These are phyloP conservation scores for Papiliotrema flavescens DNA, from an alignment of 1,284 basidiomycete species.

Conservation along the genomic window DNA sequence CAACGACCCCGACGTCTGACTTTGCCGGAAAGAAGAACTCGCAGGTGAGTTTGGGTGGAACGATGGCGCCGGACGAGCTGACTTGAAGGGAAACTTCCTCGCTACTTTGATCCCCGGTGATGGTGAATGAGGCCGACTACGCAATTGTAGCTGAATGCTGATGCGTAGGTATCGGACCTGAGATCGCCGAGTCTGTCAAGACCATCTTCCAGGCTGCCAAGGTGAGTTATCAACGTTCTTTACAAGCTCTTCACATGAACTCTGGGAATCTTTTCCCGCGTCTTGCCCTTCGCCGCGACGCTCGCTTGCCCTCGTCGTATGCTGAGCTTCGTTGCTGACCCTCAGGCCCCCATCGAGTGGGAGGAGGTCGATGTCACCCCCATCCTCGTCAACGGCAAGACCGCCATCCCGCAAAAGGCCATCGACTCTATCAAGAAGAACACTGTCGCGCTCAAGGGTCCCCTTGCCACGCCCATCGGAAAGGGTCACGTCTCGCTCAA, in stretches of 20 bases:
- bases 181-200: constrained; percentile 95
- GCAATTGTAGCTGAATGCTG: not conserved
- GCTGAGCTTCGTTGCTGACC: not conserved
- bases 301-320: not conserved
- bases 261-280: too few species aligned
- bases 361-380: constrained; percentile 98
- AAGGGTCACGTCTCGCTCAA: constrained; percentile 99
- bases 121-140: constrained; percentile 20
- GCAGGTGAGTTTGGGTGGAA: constrained; percentile 59
- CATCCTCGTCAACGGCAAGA: constrained; percentile 90
- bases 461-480: constrained; percentile 92
- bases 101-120: constrained; percentile 38
- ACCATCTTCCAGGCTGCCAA: constrained; percentile 85
- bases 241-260: too few species aligned
- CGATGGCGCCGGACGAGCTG: not conserved
- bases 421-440: constrained; percentile 93
- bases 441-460: constrained; percentile 96
- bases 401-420: constrained; percentile 88
- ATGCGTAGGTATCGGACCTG: constrained; percentile 85
- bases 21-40: constrained; percentile 83
- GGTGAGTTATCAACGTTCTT: constrained; percentile 49
- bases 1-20: constrained; percentile 63
- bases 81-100: constrained; percentile 81
- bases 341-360: constrained; percentile 94
- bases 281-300: not conserved